A percentile compares a stretch with the other conserved stretches of the same genome.
phyloP scores from a whole-genome alignment of 495 filamentous ascomycete species.

The Pseudomonodictys pantanalensis region DNA sequence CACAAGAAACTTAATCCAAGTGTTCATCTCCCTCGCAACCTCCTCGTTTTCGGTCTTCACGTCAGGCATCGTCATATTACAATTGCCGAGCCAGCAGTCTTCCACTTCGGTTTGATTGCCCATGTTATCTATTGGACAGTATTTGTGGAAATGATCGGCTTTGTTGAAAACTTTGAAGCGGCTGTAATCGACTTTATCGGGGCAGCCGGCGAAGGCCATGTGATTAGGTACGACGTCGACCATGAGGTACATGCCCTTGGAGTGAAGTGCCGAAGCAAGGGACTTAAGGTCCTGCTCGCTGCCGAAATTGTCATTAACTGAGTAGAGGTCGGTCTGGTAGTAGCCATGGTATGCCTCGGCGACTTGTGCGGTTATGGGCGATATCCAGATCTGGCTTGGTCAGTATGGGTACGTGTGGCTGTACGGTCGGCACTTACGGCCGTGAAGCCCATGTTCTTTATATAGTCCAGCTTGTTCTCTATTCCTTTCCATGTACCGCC shows the following conservation, averaged over 20 bases:
- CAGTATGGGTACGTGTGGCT: background rate
- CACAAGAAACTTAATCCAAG: conserved; percentile 61
- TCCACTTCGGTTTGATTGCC: conserved; percentile 49
- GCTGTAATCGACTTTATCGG: conserved; percentile 54
- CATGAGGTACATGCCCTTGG: conserved; percentile 68
- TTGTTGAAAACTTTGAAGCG: conserved; percentile 59
- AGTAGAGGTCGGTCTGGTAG: conserved; percentile 66
- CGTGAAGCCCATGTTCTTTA: conserved; percentile 76
- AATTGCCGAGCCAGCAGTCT: conserved; percentile 62
- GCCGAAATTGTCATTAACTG: conserved; percentile 63
- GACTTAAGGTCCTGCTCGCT: conserved; percentile 60
- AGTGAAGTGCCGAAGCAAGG: conserved; percentile 57
- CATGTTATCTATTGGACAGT: conserved; percentile 60
- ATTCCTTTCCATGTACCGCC: conserved; percentile 74
- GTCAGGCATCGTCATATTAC: conserved; percentile 59
- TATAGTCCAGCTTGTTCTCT: conserved; percentile 64
- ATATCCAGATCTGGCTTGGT: conserved; percentile 16
- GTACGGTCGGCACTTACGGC: conserved; percentile 47
- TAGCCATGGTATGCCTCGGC: conserved; percentile 61
- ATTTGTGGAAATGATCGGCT: conserved; percentile 58
- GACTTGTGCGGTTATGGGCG: conserved; percentile 15
- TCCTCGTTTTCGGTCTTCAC: conserved; percentile 55
- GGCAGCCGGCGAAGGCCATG: conserved; percentile 59
- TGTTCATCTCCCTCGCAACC: conserved; percentile 56
- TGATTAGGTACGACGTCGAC: conserved; percentile 77